Evolutionary conservation across 2,329 filamentous ascomycete genomes (phyloP).

Genomic region (Myriosclerotinia scirpicola): DNA sequence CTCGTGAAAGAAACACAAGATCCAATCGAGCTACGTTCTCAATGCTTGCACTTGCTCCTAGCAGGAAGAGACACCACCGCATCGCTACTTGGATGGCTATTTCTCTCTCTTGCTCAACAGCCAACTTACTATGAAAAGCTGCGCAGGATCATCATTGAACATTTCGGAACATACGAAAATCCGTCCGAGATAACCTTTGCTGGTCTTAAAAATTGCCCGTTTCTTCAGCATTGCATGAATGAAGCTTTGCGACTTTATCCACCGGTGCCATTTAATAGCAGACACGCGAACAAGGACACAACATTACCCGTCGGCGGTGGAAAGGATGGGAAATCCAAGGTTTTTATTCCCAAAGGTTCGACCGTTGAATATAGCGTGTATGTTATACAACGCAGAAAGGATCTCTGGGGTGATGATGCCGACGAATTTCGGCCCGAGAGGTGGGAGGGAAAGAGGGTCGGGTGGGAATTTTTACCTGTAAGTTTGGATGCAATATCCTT

Average conservation of each 20-base stretch:
- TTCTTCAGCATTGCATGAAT: slow-evolving; percentile 55
- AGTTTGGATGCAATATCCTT: not conserved
- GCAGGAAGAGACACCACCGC: slow-evolving; percentile 47
- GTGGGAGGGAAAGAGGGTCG: slow-evolving; percentile 39
- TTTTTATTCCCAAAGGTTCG: slow-evolving; percentile 35
- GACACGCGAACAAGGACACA: slow-evolving; percentile 30
- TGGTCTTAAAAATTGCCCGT: slow-evolving; percentile 52
- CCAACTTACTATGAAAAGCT: slow-evolving; percentile 39
- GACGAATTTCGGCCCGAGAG: slow-evolving; percentile 46
- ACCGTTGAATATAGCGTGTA: slow-evolving; percentile 24
- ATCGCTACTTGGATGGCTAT: slow-evolving; percentile 41
- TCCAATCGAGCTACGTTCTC: slow-evolving; percentile 49
- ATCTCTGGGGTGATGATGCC: slow-evolving; percentile 43
- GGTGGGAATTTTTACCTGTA: slow-evolving; percentile 56
- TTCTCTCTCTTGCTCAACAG: slow-evolving; percentile 34
- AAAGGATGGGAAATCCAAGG: slow-evolving; percentile 33
- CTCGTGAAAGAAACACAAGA: slow-evolving; percentile 51
- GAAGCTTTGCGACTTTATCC: slow-evolving; percentile 47
- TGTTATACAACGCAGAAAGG: slow-evolving; percentile 43
- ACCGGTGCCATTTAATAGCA: slow-evolving; percentile 38
- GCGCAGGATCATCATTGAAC: slow-evolving; percentile 23
- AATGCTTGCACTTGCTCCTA: slow-evolving; percentile 41
- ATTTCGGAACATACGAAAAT: slow-evolving; percentile 38
- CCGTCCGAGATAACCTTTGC: slow-evolving; percentile 51
- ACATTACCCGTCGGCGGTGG: slow-evolving; percentile 39